Evolutionary conservation across 108 stramenopile species (phyloP), one percentile per base, ranked within the genome.

Genomic region (Nannochloropsis salina): DNA sequence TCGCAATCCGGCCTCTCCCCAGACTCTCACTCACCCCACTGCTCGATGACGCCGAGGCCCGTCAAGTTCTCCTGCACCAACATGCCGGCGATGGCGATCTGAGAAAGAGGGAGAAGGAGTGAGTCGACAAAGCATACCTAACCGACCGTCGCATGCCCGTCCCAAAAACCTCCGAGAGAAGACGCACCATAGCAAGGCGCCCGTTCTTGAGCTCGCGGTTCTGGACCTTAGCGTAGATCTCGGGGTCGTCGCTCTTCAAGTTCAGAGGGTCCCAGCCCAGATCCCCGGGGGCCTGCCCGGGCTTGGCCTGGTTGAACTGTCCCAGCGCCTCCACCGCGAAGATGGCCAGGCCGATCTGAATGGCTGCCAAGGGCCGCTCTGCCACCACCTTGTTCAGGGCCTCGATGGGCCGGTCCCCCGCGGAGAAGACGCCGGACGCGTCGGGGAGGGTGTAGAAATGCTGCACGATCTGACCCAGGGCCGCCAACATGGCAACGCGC

Each of bases 401-500:
- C 43, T 79, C 84, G 83, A 86, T 86, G 31, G 89, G 82, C 42
- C 51, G 82, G 20, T 41, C 86, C 41, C 43, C 51, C 86, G 83
- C 42, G 84, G 83, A 79, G 86, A 89, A 89, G 51, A 89, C 83
- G 43, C 86, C 86, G 40, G 79, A 80, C 61, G 89, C 86, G 83
- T 89, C 89, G 51, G 87, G 83, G 43, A 83, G 86, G 86, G 86
- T 85, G 84, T 86, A 87, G 89, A 92, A 91, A 74, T 83, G 87
- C 85, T 93, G 92, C 42, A 93, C 90, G 85, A 93, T 88, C 86
- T 93, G 92, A 31, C 93, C 94, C 45, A 92, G 88, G 20, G 93
- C 92, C 51, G 94, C 94, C 80, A 94, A 92, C 95, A 94, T 94
- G 86, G 94, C 93, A 83, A 94, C 91, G 92, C 95, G 95, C 3